Evolutionary conservation across 768 basidiomycete species (phyloP).

Genomic region (Lactarius evosmus): DNA sequence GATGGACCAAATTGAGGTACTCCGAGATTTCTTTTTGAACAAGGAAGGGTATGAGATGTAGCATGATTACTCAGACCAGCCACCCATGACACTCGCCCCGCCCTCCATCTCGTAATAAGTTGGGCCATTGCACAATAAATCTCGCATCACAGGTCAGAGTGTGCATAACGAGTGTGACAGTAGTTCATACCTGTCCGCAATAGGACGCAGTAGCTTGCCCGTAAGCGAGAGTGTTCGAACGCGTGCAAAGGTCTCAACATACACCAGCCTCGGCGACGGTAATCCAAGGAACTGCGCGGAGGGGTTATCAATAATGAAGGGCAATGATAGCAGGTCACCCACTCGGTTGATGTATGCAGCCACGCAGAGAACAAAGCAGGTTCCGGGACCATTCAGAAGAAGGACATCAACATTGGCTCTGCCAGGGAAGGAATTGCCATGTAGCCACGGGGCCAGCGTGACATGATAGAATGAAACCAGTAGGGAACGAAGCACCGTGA

Average conservation of each 20-base stretch:
- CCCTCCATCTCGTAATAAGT: conserved; percentile 42
- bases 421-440: too few relatives aligned
- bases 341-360: too few relatives aligned
- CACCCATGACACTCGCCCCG: conserved; percentile 58
- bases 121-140: conserved; percentile 91
- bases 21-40: neutral
- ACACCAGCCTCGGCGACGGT: conserved; percentile 68
- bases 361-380: conserved; percentile 75
- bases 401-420: conserved; percentile 80
- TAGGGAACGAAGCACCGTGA: conserved; percentile 63
- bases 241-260: conserved; percentile 93
- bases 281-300: conserved; percentile 60
- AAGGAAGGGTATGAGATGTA: neutral
- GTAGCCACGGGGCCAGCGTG: conserved; percentile 45
- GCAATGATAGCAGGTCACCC: too few relatives aligned
- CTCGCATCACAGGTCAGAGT: conserved; percentile 38
- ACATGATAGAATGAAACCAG: conserved; percentile 58
- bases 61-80: conserved; percentile 48
- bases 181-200: conserved; percentile 71
- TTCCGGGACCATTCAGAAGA: conserved; percentile 93
- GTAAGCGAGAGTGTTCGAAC: conserved; percentile 79
- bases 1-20: neutral
- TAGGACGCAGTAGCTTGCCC: conserved; percentile 72
- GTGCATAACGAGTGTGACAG: neutral
- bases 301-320: too few relatives aligned